A percentile compares a stretch with the other conserved stretches of the same genome.
Evolutionary conservation across 2,329 filamentous ascomycete species (phyloP).

Genomic region (Aspergillus floridensis): DNA sequence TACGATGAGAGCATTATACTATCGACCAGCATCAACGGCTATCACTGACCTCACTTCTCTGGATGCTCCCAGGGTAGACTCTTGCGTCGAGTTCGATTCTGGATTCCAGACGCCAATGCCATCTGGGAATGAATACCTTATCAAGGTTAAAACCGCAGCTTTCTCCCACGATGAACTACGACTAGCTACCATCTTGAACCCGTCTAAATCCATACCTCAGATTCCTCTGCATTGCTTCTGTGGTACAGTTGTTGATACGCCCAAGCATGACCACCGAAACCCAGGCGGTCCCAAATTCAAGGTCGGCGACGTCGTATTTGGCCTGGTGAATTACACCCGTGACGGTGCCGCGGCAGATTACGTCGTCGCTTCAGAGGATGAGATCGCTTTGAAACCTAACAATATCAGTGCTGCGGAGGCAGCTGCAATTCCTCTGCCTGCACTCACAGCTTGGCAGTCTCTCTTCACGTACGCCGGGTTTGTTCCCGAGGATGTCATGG

Average conservation of each 20-base stretch:
- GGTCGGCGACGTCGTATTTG: slow-evolving; percentile 42
- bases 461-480: slow-evolving; percentile 38
- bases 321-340: slow-evolving; percentile 35
- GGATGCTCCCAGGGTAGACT: slow-evolving; percentile 21
- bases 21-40: slow-evolving; percentile 25
- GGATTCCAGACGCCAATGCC: slow-evolving; percentile 38
- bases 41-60: slow-evolving; percentile 10
- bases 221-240: slow-evolving; percentile 44
- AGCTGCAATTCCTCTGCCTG: slow-evolving; percentile 38
- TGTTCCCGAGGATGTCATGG: slow-evolving; percentile 22
- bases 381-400: slow-evolving; percentile 39
- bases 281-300: slow-evolving; percentile 37
- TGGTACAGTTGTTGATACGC: slow-evolving; percentile 39
- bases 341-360: slow-evolving; percentile 46
- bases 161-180: slow-evolving; percentile 40
- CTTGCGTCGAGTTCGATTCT: slow-evolving; percentile 33
- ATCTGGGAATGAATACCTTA: slow-evolving; percentile 38
- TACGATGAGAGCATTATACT: slow-evolving; percentile 41
- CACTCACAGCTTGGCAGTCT: slow-evolving; percentile 44
- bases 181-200: slow-evolving; percentile 25
- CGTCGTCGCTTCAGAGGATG: slow-evolving; percentile 36
- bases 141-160: slow-evolving; percentile 41
- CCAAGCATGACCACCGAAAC: slow-evolving; percentile 28
- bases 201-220: slow-evolving; percentile 28
- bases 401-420: slow-evolving; percentile 37